Conservation (phyloP, 2,329 filamentous ascomycete species). For the Emmonsiellopsis sp. region DNA sequence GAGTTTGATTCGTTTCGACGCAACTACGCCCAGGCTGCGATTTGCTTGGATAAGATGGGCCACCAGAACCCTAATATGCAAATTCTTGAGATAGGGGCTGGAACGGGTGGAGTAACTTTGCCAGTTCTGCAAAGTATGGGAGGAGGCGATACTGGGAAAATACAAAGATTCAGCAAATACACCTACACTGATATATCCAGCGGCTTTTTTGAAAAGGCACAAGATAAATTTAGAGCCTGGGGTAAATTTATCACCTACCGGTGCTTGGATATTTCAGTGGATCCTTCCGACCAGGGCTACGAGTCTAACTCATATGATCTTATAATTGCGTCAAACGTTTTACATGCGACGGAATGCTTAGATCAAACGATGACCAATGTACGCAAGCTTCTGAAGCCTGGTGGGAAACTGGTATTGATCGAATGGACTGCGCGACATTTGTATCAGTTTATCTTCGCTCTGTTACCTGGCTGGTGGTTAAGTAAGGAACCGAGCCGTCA, state of each 20-base stretch:
- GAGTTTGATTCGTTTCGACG: slow-evolving; percentile 14
- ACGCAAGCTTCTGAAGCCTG: slow-evolving; percentile 27
- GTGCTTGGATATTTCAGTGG: slow-evolving; percentile 20
- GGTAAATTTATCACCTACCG: slow-evolving; percentile 15
- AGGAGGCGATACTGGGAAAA: not conserved
- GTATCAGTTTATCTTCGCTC: slow-evolving; percentile 20
- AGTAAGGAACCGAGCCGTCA: slow-evolving; percentile 3
- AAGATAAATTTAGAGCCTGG: slow-evolving; percentile 4
- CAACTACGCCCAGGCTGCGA: slow-evolving; percentile 13
- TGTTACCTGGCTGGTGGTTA: slow-evolving; percentile 21
- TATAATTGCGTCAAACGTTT: slow-evolving; percentile 25
- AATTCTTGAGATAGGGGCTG: slow-evolving; percentile 17
- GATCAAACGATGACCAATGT: slow-evolving; percentile 22
- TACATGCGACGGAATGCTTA: slow-evolving; percentile 25
- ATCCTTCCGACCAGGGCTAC: slow-evolving; percentile 23
- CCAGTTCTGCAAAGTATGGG: not conserved
- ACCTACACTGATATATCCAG: slow-evolving; percentile 13
- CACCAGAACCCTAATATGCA: slow-evolving; percentile 18
- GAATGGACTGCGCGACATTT: slow-evolving; percentile 24
- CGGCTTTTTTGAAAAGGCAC: slow-evolving; percentile 10
- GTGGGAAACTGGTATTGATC: slow-evolving; percentile 32
- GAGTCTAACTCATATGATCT: slow-evolving; percentile 20
- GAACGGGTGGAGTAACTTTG: not conserved
- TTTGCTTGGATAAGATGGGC: slow-evolving; percentile 18
- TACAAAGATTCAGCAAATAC: slow-evolving; percentile 5